Evolutionary conservation across 805 yeast species (phyloP), one percentile per base, ranked within the genome.

Genomic region (Wickerhamiella australiensis): DNA sequence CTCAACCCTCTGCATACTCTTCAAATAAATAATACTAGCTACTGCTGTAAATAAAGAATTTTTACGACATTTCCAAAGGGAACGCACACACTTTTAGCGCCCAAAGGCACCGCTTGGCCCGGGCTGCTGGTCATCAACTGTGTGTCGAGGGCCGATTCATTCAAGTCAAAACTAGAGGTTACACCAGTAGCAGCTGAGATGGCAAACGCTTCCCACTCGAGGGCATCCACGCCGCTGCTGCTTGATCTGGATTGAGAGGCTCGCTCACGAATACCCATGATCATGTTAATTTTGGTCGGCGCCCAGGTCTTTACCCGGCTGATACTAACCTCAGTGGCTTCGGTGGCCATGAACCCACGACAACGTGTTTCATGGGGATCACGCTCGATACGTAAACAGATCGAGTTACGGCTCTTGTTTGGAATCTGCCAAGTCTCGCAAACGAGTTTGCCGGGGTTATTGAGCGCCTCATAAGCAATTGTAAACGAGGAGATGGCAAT

Each of bases 291-390:
- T 56, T 83, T 94, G 1, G 88, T 82, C 11, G 78, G 64, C 54
- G 82, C 79, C 95, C 95, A 85, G 17, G 79, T 77, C 58, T 79
- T 84, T n/a, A 83, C 78, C 52, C 75, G 66, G 23, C 73, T 72
- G 38, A 78, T 68, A 78, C 85, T 80, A 62, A 78, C 77, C 51
- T 77, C 81, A 46, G 76, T 78, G 59, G 85, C 94, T 17, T 74
- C 70, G 6, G 78, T 85, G 1, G 82, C 76, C 49, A 79, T 85
- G 61, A 86, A 83, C 23, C 95, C 95, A 37, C 82, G 71, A 66
- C 96, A 86, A 68, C 95, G 76, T 35, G 85, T 84, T 65, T 86
- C 96, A 58, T 94, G 75, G 1, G 90, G 85, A 65, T 86, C 96
- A 74, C 96, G 81, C 65, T 86, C 96, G 36, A 84, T 94, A 64